phyloP scores from a whole-genome alignment of 2,329 filamentous ascomycete species.

The Pochonia chlamydosporia region DNA sequence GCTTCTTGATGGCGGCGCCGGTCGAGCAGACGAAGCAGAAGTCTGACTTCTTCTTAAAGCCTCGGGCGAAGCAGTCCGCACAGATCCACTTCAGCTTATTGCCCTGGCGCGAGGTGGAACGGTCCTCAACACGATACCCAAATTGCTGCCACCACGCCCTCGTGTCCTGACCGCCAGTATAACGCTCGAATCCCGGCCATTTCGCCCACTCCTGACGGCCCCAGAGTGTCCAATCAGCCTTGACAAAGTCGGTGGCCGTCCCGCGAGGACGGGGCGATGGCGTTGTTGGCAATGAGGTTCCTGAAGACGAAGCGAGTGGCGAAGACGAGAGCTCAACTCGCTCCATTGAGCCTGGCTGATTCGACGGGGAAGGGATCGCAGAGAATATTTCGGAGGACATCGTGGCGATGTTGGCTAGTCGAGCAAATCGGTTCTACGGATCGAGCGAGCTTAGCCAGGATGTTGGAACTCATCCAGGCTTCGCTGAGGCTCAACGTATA shows the following conservation, averaged over 20 bases:
- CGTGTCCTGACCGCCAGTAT: background rate
- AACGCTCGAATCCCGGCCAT: background rate
- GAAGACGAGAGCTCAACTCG: background rate
- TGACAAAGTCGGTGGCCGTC: background rate
- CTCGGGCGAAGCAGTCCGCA: background rate
- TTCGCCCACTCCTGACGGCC: background rate
- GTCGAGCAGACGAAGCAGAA: background rate
- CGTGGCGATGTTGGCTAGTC: background rate
- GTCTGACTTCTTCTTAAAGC: background rate
- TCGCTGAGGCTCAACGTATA: too few species aligned
- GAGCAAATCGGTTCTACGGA: background rate
- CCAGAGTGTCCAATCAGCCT: background rate
- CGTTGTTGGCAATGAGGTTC: background rate
- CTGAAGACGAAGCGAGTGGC: background rate
- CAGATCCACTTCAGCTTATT: conserved; percentile 1
- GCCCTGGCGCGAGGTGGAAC: background rate
- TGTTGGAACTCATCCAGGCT: background rate
- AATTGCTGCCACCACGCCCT: background rate
- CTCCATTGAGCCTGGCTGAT: background rate
- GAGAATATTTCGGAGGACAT: background rate
- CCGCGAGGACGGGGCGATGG: background rate
- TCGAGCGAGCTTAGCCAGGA: background rate
- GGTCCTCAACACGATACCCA: background rate
- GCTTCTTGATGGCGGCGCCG: background rate
- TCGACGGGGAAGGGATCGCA: background rate